Base-by-base conservation (phyloP, 805 yeast species). In the Ogataea henricii region DNA sequence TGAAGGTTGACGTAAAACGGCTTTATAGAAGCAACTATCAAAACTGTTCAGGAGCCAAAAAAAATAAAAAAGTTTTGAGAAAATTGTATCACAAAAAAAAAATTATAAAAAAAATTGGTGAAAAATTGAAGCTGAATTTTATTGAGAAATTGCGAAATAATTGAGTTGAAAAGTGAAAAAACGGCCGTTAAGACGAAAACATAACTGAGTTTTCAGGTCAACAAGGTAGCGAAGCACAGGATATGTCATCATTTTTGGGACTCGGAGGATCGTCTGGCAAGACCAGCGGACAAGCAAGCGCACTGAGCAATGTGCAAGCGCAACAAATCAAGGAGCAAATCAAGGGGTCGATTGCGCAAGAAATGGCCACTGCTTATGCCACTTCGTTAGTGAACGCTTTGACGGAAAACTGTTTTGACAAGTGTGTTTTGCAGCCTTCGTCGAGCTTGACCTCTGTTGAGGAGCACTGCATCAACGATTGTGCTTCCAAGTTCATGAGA, bases 281-380 rank as follows among this genome's bases (percentile, higher is more conserved):
- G 38, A 23, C 54, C 4, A 36, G 45, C 25, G n/a, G 43, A 6
- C 42, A 26, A 18, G 16, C 48, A 3, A 30, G 56, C 2, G 41
- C 56, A 22, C 29, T 47, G 30, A 38, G 53, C 34, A 43, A 53
- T 13, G 52, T 42, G 21, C 64, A 65, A 35, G 57, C 76, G 6
- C 71, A 73, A 44, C 74, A 78, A 53, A 57, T 83, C 49, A 84
- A 85, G 61, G 77, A 78, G 22, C 79, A 83, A 60, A 68, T 89
- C 46, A 85, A 87, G 65, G 72, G 74, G 16, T 88, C 85, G 62
- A 82, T 91, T 47, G 74, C 84, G 35, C 87, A 82, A 65, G 97
- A 91, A 63, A 73, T 91, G 53, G 96, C 96, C 1, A 79, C 89
- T n/a, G 94, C 91, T 16, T 88, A 90, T 67, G 97, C 96, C 29